Evolutionary conservation across 345 rosid genomes (phyloP).

Genomic region (Eucalyptus pauciflora): DNA sequence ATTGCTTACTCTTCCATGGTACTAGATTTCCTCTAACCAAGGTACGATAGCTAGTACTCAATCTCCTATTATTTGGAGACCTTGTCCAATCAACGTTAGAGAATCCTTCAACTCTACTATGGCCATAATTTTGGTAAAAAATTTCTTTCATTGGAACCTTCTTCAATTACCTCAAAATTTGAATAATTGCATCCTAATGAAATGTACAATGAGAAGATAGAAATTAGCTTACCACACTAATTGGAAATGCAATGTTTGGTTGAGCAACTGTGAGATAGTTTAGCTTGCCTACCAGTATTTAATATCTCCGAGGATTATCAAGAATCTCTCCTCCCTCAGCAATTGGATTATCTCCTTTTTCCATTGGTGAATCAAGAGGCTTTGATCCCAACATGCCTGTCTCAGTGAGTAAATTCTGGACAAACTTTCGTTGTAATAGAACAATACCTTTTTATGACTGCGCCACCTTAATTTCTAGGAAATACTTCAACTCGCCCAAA

Average conservation of each 20-base stretch:
- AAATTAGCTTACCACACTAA: not conserved
- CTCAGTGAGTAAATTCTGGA: not conserved
- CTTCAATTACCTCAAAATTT: not conserved
- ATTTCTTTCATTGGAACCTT: not conserved
- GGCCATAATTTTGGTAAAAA: not conserved
- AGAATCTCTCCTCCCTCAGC: not conserved
- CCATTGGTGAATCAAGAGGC: not conserved
- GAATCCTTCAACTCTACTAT: not conserved
- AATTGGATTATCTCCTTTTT: not conserved
- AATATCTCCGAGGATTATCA: not conserved
- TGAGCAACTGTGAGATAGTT: not conserved
- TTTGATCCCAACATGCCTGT: not conserved
- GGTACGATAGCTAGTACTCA: not conserved
- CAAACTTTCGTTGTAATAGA: not conserved
- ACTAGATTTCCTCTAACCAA: not conserved
- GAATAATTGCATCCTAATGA: not conserved
- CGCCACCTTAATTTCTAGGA: not conserved
- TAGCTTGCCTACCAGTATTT: not conserved
- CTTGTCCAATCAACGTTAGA: fast-evolving
- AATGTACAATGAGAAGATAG: not conserved
- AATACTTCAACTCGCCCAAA: not conserved
- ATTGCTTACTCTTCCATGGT: not conserved
- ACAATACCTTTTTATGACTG: not conserved
- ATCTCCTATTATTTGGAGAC: not conserved
- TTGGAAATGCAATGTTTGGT: not conserved